Base-by-base conservation (phyloP, 2,329 filamentous ascomycete genomes). In the Pseudogymnoascus sp. region DNA sequence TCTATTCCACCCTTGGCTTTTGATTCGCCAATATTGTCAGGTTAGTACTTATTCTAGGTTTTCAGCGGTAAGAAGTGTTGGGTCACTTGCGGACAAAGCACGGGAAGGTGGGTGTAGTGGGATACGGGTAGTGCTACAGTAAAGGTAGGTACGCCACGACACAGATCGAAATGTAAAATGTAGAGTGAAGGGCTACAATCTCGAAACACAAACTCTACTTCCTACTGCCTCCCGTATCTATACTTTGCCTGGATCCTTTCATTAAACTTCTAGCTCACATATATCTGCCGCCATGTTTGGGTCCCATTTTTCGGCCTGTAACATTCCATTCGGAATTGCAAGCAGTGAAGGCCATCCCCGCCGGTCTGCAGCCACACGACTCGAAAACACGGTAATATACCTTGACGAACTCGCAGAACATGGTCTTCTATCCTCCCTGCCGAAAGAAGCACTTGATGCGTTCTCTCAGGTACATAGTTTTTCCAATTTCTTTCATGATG, bases 261-360 rank as follows among this genome's bases (percentile, higher is more conserved):
- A 26, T 15, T 23, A 46, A 5, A 46, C 21, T 40, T 60, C 31
- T 11, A 17, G 17, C 26, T 50, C 38, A 53, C 31, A 7, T 21
- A 53, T 17, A 19, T 21, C 64, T 4, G 17, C 40, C 37, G 23
- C 23, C 10, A 69, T 67, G 67, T 67, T 64, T 23, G 56, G 65
- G 1, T 26, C 59, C 21, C 79, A 81, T 65, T 84, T 84, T 67
- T 82, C 80, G 0, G 69, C 81, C 42, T 70, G 75, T 19, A 84
- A 84, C 64, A 79, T 84, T 40, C 82, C 82, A 0, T 84, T 81
- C 60, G 81, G 81, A 9, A 76, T 84, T 11, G 80, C 78, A 23
- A 82, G 79, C 0, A 78, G 76, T 0, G 46, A 64, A 7, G 64
- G 65, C 0, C 76, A 79, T 62, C 62, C 70, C 0, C 64, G 65